Base-by-base conservation (phyloP, 2,329 filamentous ascomycete genomes). In the Graphilbum ipis-grandicollis region DNA sequence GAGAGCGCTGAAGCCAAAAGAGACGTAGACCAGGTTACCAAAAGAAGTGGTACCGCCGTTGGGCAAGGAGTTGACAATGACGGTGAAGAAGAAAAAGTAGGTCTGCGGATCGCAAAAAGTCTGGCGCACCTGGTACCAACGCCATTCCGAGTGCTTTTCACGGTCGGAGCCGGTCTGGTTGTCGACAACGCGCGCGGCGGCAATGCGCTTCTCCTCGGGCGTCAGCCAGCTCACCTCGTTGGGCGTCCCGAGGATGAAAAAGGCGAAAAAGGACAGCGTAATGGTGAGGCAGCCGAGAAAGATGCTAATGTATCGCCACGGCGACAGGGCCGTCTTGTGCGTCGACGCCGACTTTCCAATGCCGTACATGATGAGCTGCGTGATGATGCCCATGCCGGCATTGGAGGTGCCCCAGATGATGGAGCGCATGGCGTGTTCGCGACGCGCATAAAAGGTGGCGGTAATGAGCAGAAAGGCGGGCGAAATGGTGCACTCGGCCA, bases 81-180 rank as follows among this genome's bases (percentile, higher is more conserved):
- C 51, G 6, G 52, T 46, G 39, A 55, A 51, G 43, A 56, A 55
- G 41, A 54, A 52, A 41, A 56, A 55, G 33, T 54, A 37, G 8
- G 36, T 37, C 38, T 52, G 48, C 9, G 44, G 44, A 33, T 53
- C 51, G 10, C 26, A 34, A 2, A 51, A 37, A 4, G 50, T 46
- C 34, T 50, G 47, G 4, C 41, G 26, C 2, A 50, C 40, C 39
- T 62, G 58, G 1, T 44, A 21, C 6, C 36, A 39, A 15, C 53
- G 50, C 42, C 58, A 57, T 13, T 50, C 47, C 41, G 50, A 52
- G 23, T 55, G 57, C 40, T 58, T 57, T 29, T 57, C 50, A 7
- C 51, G 49, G 37, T 57, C 54, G 35, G 57, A 48, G 12, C 55
- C 56, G 34, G 56, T 58, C 49, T 55, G 56, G 41, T 58, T 59